phyloP scores from a whole-genome alignment of 768 basidiomycete genomes.

The Lactifluus hygrophoroides region DNA sequence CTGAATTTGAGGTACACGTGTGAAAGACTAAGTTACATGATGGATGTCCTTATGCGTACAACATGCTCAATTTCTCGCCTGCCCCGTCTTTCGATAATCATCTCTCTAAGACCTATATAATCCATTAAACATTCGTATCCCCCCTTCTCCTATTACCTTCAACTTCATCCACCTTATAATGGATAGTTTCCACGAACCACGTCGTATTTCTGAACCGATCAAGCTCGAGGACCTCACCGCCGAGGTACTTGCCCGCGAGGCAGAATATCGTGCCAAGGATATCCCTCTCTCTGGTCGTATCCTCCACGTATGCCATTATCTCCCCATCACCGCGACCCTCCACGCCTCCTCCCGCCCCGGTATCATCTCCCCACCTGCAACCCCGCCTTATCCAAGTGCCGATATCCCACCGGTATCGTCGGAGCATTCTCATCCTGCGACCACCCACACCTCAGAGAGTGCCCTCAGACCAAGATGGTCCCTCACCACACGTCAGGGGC shows the following conservation, averaged over 20 bases:
- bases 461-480: constrained; percentile 48
- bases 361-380: constrained; percentile 66
- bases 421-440: constrained; percentile 10
- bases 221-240: constrained; percentile 65
- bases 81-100: constrained; percentile 7
- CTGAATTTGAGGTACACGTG: background rate
- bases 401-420: constrained; percentile 34
- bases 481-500: constrained; percentile 73
- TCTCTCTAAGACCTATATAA: constrained; percentile 13
- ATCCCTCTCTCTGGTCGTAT: constrained; percentile 79
- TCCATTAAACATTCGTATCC: background rate
- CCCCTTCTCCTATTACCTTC: background rate
- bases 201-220: constrained; percentile 34
- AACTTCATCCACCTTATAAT: constrained; percentile 29
- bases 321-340: constrained; percentile 68
- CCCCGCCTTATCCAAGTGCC: constrained; percentile 53
- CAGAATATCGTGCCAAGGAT: constrained; percentile 57
- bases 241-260: constrained; percentile 65
- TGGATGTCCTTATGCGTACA: constrained; percentile 1
- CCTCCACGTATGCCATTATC: constrained; percentile 86
- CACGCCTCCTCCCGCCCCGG: constrained; percentile 31
- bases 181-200: constrained; percentile 67
- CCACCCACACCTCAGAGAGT: constrained; percentile 19
- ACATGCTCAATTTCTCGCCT: background rate
- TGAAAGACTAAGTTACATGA: too few species aligned